A percentile compares a stretch with the other conserved stretches of the same genome.
These are phyloP conservation scores for Penicillium sp. DNA, from an alignment of 2,329 filamentous ascomycete species.

Conservation along the genomic window DNA sequence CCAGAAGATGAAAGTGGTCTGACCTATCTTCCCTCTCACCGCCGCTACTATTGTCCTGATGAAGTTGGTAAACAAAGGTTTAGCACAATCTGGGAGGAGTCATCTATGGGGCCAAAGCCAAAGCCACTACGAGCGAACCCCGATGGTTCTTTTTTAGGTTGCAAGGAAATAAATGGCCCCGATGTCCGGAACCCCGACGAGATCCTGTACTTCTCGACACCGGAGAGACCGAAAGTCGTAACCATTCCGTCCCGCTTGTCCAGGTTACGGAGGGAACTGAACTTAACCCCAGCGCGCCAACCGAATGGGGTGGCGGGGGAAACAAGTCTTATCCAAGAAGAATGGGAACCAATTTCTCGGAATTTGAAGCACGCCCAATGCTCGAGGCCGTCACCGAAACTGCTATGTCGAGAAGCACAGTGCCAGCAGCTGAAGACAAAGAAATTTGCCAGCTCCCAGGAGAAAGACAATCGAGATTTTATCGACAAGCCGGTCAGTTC, in stretches of 20 bases:
- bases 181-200: conserved; percentile 44
- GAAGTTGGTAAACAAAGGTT: conserved; percentile 44
- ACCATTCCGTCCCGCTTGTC: conserved; percentile 29
- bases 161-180: conserved; percentile 43
- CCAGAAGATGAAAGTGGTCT: conserved; percentile 17
- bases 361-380: conserved; percentile 42
- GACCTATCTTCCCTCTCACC: conserved; percentile 12
- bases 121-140: conserved; percentile 25
- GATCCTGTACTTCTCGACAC: conserved; percentile 41
- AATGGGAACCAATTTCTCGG: conserved; percentile 37
- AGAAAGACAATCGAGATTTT: conserved; percentile 32
- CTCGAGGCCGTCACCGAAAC: conserved; percentile 36
- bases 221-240: conserved; percentile 30
- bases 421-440: conserved; percentile 24
- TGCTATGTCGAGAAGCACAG: conserved; percentile 29
- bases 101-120: conserved; percentile 30
- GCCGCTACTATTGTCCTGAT: conserved; percentile 44
- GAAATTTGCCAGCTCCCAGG: conserved; percentile 24
- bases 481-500: conserved; percentile 19
- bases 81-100: conserved; percentile 43
- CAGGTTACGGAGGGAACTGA: conserved; percentile 29
- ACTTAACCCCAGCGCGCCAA: conserved; percentile 15
- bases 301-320: conserved; percentile 23
- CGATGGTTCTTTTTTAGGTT: conserved; percentile 48
- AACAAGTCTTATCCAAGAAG: conserved; percentile 31